These are phyloP conservation scores for Chlamydomonas sphaeroides DNA, from an alignment of 139 green algal species.

Conservation along the genomic window DNA sequence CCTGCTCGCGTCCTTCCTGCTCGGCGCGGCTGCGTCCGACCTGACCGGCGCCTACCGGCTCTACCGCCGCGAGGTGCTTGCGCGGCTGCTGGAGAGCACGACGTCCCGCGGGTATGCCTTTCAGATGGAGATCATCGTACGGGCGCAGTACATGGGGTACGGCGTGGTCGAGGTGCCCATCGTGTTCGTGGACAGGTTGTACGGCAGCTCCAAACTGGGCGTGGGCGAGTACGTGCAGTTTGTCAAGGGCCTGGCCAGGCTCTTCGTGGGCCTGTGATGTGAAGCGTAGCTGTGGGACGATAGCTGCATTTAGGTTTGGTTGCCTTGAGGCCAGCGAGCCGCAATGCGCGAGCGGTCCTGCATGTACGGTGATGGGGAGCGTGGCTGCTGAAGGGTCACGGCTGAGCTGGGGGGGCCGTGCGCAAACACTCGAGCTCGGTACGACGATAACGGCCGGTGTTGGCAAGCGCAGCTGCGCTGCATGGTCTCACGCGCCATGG, in stretches of 20 bases:
- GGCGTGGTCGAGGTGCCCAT: conserved; percentile 93
- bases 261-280: conserved; percentile 87
- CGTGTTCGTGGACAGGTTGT: conserved; percentile 98
- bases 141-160: conserved; percentile 68
- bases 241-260: conserved; percentile 81
- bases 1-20: conserved; percentile 82
- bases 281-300: too few relatives aligned
- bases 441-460: too few relatives aligned
- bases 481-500: too few relatives aligned
- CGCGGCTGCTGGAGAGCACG: conserved; percentile 59
- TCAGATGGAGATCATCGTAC: conserved; percentile 98
- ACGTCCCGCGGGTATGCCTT: conserved; percentile 83
- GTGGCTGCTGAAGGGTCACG: too few relatives aligned
- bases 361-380: too few relatives aligned
- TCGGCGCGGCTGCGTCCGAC: conserved; percentile 73
- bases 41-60: conserved; percentile 95
- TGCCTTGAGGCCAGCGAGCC: too few relatives aligned
- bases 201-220: conserved; percentile 93
- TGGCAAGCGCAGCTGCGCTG: too few relatives aligned
- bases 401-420: too few relatives aligned
- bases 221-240: conserved; percentile 88
- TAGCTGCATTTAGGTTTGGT: too few relatives aligned
- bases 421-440: too few relatives aligned
- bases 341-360: too few relatives aligned
- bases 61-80: conserved; percentile 72